These are phyloP conservation scores for Perilla frutescens DNA, from an alignment of 257 asterid genomes.

Conservation along the genomic window DNA sequence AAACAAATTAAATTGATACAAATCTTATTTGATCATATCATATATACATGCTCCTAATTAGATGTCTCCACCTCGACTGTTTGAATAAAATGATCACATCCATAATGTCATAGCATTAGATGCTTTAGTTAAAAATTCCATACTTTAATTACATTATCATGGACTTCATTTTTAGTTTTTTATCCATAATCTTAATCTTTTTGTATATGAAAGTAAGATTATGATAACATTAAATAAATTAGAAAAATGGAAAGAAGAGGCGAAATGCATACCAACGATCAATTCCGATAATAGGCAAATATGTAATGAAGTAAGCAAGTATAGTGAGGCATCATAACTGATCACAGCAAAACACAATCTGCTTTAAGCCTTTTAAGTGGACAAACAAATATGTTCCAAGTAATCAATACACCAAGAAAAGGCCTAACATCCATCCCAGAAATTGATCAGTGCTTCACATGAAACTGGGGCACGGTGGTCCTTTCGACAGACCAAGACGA, in stretches of 20 bases:
- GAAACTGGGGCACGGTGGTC: conserved; percentile 88
- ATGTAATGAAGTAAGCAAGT: conserved; percentile 2
- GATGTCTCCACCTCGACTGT: no score
- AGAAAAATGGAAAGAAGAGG: not conserved
- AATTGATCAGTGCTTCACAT: conserved; percentile 49
- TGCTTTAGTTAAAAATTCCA: no score
- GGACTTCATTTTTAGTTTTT: no score
- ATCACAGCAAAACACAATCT: not conserved
- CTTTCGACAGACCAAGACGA: conserved; percentile 81
- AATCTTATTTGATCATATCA: no score
- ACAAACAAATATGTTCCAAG: not conserved
- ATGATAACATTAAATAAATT: no score
- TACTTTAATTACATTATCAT: no score
- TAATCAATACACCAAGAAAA: conserved; percentile 21
- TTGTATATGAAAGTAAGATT: no score
- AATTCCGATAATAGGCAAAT: not conserved
- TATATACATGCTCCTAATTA: no score
- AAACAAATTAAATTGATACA: no score
- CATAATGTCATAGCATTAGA: no score
- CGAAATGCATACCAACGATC: not conserved
- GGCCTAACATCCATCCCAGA: conserved; percentile 25
- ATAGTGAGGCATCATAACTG: not conserved
- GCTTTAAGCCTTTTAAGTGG: conserved; percentile 22
- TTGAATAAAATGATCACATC: no score
- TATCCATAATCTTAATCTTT: no score